Evolutionary conservation across 2,329 filamentous ascomycete genomes (phyloP).

Genomic region (Escovopsis weberi): DNA sequence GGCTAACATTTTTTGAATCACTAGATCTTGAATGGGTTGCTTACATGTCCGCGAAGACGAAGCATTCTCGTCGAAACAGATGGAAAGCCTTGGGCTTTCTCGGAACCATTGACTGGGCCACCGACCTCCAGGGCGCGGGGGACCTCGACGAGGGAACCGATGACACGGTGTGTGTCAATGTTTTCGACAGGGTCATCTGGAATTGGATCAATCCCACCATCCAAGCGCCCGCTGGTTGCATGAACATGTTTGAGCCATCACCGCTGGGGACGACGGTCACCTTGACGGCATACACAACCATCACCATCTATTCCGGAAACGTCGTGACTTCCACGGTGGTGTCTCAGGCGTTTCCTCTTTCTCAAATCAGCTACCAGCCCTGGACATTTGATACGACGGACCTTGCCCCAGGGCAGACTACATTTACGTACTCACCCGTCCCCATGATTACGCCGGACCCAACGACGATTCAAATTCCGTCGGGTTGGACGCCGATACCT

Average conservation of each 20-base stretch:
- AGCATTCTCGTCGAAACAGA: background rate
- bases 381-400: slow-evolving; percentile 1
- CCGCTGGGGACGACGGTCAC: background rate
- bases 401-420: background rate
- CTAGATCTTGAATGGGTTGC: slow-evolving; percentile 1
- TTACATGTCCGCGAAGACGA: slow-evolving; percentile 1
- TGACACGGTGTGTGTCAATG: background rate
- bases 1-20: too few relatives aligned
- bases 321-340: slow-evolving; percentile 1
- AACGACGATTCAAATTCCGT: background rate
- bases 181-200: slow-evolving; percentile 4
- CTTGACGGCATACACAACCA: slow-evolving; percentile 2
- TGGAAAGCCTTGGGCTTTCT: slow-evolving; percentile 1
- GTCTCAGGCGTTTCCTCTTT: slow-evolving; percentile 1
- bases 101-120: slow-evolving; percentile 4
- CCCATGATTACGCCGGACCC: slow-evolving; percentile 1
- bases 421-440: slow-evolving; percentile 1
- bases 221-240: slow-evolving; percentile 1
- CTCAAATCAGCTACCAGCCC: slow-evolving; percentile 1
- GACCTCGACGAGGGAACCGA: background rate
- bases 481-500: slow-evolving; percentile 1
- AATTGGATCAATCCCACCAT: slow-evolving; percentile 1
- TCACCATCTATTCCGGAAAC: background rate
- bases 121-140: slow-evolving; percentile 1
- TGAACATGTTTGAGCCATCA: slow-evolving; percentile 2